phyloP scores from a whole-genome alignment of 2,329 filamentous ascomycete genomes.

The Pseudogymnoascus sp. region DNA sequence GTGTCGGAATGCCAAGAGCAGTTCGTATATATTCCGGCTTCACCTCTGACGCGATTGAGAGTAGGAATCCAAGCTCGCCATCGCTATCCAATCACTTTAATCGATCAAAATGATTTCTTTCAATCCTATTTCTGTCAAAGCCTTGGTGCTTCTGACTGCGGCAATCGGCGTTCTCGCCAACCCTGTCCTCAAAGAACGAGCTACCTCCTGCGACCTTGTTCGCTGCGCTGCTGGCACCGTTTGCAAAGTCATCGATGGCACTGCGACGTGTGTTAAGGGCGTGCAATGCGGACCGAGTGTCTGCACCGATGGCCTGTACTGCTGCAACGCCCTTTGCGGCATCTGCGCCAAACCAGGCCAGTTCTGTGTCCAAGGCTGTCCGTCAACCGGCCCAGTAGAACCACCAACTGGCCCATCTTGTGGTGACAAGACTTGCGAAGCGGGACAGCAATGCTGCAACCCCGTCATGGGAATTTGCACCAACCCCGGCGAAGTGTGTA shows the following conservation, averaged over 20 bases:
- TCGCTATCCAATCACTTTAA: neutral
- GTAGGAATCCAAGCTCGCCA: conserved; percentile 5
- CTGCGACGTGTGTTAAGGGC: neutral
- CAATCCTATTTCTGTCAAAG: neutral
- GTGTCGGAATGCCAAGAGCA: neutral
- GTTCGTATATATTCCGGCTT: conserved; percentile 2
- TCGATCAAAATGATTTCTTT: conserved; percentile 4
- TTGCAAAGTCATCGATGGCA: neutral
- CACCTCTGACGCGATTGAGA: neutral
- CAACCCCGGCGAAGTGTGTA: neutral
- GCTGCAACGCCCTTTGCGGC: neutral
- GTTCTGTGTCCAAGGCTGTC: neutral
- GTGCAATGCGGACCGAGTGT: neutral
- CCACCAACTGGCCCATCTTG: neutral
- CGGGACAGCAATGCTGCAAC: neutral
- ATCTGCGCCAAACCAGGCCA: neutral
- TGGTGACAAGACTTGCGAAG: neutral
- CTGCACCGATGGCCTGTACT: neutral
- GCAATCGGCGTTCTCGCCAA: neutral
- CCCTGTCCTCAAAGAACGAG: neutral
- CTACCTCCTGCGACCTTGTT: neutral
- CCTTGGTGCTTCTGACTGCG: neutral
- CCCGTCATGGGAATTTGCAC: neutral
- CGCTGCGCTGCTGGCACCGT: neutral
- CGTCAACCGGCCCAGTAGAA: neutral